Evolutionary conservation across 768 basidiomycete species (phyloP).

Genomic region (Grammothele lineata): DNA sequence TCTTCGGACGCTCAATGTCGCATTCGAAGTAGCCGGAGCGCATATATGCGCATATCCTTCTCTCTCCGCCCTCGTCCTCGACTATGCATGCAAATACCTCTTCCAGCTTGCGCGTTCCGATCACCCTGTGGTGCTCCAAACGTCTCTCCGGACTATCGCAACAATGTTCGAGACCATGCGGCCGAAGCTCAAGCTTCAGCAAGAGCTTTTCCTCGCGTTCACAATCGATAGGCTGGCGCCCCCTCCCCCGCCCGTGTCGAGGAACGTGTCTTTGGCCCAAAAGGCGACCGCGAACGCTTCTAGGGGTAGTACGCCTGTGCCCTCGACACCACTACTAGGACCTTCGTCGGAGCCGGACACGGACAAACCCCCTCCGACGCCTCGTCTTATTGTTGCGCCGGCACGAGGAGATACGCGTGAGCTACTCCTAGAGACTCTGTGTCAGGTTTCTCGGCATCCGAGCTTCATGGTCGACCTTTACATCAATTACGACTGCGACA

Average conservation of each 20-base stretch:
- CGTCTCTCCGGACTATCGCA: slow-evolving; percentile 79
- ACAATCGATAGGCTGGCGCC: slow-evolving; percentile 86
- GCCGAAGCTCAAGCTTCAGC: slow-evolving; percentile 83
- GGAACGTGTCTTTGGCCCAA: slow-evolving; percentile 14
- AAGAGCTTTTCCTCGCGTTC: slow-evolving; percentile 93
- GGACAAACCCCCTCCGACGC: slow-evolving; percentile 24
- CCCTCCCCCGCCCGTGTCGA: slow-evolving; percentile 30
- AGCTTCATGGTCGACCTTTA: slow-evolving; percentile 96
- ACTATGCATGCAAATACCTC: slow-evolving; percentile 92
- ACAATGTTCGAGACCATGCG: slow-evolving; percentile 88
- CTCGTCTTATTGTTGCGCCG: slow-evolving; percentile 62
- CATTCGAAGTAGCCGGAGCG: slow-evolving; percentile 80
- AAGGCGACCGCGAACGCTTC: slow-evolving; percentile 19
- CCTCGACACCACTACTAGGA: slow-evolving; percentile 39
- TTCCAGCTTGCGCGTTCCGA: slow-evolving; percentile 96
- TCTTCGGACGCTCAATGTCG: slow-evolving; percentile 79
- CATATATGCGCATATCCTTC: slow-evolving; percentile 76
- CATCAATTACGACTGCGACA: slow-evolving; percentile 95
- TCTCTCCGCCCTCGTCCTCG: slow-evolving; percentile 70
- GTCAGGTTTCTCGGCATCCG: slow-evolving; percentile 73
- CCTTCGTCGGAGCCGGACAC: slow-evolving; percentile 28
- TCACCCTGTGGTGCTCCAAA: slow-evolving; percentile 71
- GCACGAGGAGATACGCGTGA: slow-evolving; percentile 87
- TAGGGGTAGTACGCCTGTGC: slow-evolving; percentile 24
- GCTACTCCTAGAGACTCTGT: slow-evolving; percentile 83